Conservation (phyloP, 2,329 filamentous ascomycete genomes). For the Fusarium fracticaudum region DNA sequence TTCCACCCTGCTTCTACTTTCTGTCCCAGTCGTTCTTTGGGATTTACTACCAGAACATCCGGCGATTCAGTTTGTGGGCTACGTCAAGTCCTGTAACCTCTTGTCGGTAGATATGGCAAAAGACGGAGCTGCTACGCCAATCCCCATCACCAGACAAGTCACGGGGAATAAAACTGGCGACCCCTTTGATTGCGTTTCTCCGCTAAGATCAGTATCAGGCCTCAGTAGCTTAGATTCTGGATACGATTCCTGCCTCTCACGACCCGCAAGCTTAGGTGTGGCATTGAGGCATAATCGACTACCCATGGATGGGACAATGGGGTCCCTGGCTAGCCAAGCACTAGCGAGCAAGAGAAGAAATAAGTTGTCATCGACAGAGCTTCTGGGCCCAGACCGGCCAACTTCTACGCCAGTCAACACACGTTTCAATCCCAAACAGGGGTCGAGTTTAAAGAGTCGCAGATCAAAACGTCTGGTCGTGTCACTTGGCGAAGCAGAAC, state of each 20-base stretch:
- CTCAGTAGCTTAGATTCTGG: slow-evolving; percentile 41
- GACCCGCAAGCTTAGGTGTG: slow-evolving; percentile 30
- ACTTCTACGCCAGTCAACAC: slow-evolving; percentile 16
- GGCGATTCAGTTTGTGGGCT: slow-evolving; percentile 43
- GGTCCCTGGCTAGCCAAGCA: slow-evolving; percentile 23
- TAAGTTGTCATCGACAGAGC: slow-evolving; percentile 28
- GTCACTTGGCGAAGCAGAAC: slow-evolving; percentile 28
- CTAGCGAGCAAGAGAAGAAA: slow-evolving; percentile 30
- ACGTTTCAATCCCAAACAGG: neutral
- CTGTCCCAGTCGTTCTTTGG: slow-evolving; percentile 42
- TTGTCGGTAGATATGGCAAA: slow-evolving; percentile 14
- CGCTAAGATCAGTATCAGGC: slow-evolving; percentile 35
- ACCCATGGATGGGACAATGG: slow-evolving; percentile 27
- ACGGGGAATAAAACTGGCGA: slow-evolving; percentile 18
- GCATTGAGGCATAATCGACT: slow-evolving; percentile 27
- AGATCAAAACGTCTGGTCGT: slow-evolving; percentile 21
- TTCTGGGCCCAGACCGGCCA: slow-evolving; percentile 26
- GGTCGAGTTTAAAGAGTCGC: neutral
- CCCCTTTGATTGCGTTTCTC: slow-evolving; percentile 31
- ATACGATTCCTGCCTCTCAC: slow-evolving; percentile 39
- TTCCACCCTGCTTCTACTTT: slow-evolving; percentile 39
- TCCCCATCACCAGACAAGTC: slow-evolving; percentile 34
- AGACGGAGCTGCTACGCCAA: slow-evolving; percentile 30
- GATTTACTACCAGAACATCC: slow-evolving; percentile 39
- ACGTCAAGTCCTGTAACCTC: slow-evolving; percentile 40